These are phyloP conservation scores for Telopea speciosissima DNA, from an alignment of 177 flowering plant genomes.

Conservation along the genomic window DNA sequence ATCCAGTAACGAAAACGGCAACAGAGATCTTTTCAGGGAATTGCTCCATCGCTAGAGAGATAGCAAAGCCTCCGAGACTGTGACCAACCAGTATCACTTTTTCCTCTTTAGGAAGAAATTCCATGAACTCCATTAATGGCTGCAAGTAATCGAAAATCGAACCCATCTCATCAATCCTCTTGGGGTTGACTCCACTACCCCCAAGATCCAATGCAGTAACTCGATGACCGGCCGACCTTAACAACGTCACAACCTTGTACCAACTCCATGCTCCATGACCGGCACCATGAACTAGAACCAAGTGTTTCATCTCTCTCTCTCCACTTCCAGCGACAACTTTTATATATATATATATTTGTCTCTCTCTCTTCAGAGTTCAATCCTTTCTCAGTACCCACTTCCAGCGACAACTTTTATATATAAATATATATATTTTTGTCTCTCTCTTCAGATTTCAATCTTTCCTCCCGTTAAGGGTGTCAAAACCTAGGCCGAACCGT, in stretches of 20 bases:
- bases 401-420: no score
- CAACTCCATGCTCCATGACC: constrained; percentile 40
- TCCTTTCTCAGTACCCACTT: no score
- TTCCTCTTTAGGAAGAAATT: constrained; percentile 20
- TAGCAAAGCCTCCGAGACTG: constrained; percentile 31
- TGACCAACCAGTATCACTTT: constrained; percentile 38
- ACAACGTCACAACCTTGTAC: constrained; percentile 24
- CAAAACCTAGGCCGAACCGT: no score
- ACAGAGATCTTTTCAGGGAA: constrained; percentile 31
- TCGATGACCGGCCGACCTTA: constrained; percentile 25
- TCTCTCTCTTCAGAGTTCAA: no score
- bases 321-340: no score
- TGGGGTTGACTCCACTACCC: constrained; percentile 25
- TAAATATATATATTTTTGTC: no score
- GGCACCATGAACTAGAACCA: constrained; percentile 33
- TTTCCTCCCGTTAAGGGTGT: no score
- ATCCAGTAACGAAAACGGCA: constrained; percentile 29
- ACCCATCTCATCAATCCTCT: constrained; percentile 18
- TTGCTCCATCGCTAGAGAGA: constrained; percentile 41
- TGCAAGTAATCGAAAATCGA: constrained; percentile 19
- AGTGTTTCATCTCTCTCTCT: constrained; percentile 9
- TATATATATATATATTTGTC: no score
- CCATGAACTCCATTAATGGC: constrained; percentile 35
- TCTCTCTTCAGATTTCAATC: no score
- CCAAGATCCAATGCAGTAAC: constrained; percentile 32